Base-by-base conservation (phyloP, 2,329 filamentous ascomycete species). In the Paraconiothyrium brasiliense region DNA sequence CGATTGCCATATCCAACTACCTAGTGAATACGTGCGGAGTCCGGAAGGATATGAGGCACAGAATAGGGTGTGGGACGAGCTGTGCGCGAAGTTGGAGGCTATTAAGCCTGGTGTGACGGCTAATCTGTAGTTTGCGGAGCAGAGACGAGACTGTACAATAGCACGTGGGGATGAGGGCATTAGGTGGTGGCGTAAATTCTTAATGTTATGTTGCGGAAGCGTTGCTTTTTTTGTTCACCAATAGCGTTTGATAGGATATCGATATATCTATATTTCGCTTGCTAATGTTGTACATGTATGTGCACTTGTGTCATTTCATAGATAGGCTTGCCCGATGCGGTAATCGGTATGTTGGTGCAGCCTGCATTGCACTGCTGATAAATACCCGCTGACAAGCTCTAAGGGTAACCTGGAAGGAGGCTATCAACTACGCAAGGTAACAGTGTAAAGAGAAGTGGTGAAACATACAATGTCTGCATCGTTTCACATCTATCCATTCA, bases 61-160 rank as follows among this genome's bases (percentile, higher is more conserved):
- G 69, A 65, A 67, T 54, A 64, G 72, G 50, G 74, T 82, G 0
- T 83, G 80, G 80, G 61, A 63, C 3, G 81, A 83, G 67, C 52
- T 84, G 66, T 65, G 60, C 4, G 69, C 52, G 32, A 79, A 77
- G 63, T 63, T 84, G 59, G 78, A 83, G 64, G 59, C 51, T 1
- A 80, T 82, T 35, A 66, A 70, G 57, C 62, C 64, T 10, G 76
- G 75, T 1, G 63, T 78, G 4, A 76, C 70, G 22, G 54, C 49
- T 14, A 68, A 67, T 52, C 58, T 65, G 63, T 70, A 55, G 35
- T 30, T 16, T 20, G 8, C 9, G 14, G n/a, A 20, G n/a, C 39
- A 16, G 27, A 30, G 4, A 6, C 27, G 27, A 30, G 5, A 16
- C 16, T 16, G 5, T 20, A 41, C 16, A 5, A n/a, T 41, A 20